A percentile compares a stretch with the other conserved stretches of the same genome.
Conservation (phyloP, 345 rosid species). For the Draba incana region DNA sequence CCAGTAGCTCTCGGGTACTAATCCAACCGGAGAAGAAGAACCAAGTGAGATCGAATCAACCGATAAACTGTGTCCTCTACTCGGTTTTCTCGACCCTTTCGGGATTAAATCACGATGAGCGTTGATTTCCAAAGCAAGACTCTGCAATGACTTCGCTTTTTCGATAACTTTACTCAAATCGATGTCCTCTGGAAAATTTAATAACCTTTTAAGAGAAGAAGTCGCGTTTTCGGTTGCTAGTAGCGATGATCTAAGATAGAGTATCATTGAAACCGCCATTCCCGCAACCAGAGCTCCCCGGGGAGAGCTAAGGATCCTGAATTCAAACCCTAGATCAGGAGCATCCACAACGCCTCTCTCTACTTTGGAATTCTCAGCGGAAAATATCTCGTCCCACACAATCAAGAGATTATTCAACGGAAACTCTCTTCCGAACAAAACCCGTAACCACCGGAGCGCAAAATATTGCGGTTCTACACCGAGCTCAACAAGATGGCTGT, state of each 20-base stretch:
- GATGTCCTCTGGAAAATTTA: slow-evolving; percentile 78
- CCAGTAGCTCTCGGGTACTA: slow-evolving; percentile 88
- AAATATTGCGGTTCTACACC: slow-evolving; percentile 98
- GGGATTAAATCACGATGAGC: slow-evolving; percentile 39
- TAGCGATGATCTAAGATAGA: slow-evolving; percentile 80
- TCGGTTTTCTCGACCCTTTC: slow-evolving; percentile 43
- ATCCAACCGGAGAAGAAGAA: slow-evolving; percentile 62
- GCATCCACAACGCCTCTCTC: slow-evolving; percentile 33
- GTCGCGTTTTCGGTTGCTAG: slow-evolving; percentile 92
- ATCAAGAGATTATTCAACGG: slow-evolving; percentile 67
- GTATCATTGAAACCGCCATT: slow-evolving; percentile 88
- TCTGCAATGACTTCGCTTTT: slow-evolving; percentile 74
- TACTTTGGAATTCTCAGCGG: slow-evolving; percentile 55
- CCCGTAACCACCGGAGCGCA: slow-evolving; percentile 91
- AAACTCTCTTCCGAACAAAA: slow-evolving; percentile 90
- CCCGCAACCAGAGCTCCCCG: slow-evolving; percentile 78
- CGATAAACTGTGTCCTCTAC: slow-evolving; percentile 55
- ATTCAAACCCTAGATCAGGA: slow-evolving; percentile 46
- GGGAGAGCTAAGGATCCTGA: slow-evolving; percentile 59
- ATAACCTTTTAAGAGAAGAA: slow-evolving; percentile 79
- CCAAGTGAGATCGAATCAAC: slow-evolving; percentile 61
- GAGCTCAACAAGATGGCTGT: slow-evolving; percentile 89
- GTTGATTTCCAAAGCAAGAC: slow-evolving; percentile 57
- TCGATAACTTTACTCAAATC: slow-evolving; percentile 61
- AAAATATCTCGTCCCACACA: slow-evolving; percentile 93